Percentiles rank a stretch among this genome's conserved stretches.
Evolutionary conservation across 2,329 filamentous ascomycete genomes (phyloP).

Genomic region (Xylariaceae sp.): DNA sequence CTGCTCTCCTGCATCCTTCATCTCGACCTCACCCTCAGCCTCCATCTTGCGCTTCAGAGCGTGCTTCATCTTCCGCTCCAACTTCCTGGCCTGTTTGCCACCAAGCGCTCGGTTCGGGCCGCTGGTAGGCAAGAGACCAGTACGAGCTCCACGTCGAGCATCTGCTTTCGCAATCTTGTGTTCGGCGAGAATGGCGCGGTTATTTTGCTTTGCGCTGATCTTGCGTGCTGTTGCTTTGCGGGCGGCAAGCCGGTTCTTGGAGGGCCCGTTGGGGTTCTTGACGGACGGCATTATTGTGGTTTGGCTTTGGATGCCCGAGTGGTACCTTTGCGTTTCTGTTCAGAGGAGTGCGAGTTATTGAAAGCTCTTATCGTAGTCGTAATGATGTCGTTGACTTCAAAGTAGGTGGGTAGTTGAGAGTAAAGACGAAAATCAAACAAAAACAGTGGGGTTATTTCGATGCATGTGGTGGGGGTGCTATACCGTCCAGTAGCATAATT

Average conservation of each 20-base stretch:
- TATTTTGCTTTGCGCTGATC: constrained; percentile 30
- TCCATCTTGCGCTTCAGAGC: constrained; percentile 40
- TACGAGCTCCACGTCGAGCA: constrained; percentile 45
- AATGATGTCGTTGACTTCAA: no score
- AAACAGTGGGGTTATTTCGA: no score
- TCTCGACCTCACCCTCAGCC: constrained; percentile 31
- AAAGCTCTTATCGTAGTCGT: no score
- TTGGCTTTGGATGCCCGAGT: background rate
- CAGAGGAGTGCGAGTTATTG: no score
- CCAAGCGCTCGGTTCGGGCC: constrained; percentile 49
- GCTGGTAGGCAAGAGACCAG: constrained; percentile 52
- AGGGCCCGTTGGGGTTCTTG: constrained; percentile 55
- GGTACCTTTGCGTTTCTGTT: no score
- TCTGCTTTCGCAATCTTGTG: constrained; percentile 26
- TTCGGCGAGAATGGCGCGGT: constrained; percentile 30
- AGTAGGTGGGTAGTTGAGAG: no score
- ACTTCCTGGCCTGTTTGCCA: constrained; percentile 53
- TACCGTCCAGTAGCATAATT: no score
- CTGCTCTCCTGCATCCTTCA: constrained; percentile 26
- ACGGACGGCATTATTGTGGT: constrained; percentile 46
- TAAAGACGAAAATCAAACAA: no score
- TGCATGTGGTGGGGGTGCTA: no score
- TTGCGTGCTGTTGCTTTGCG: constrained; percentile 43
- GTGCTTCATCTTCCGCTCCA: constrained; percentile 51
- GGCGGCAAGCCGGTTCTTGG: constrained; percentile 50